Conservation (phyloP, 148 eudicot species). For the Diospyros lotus region DNA sequence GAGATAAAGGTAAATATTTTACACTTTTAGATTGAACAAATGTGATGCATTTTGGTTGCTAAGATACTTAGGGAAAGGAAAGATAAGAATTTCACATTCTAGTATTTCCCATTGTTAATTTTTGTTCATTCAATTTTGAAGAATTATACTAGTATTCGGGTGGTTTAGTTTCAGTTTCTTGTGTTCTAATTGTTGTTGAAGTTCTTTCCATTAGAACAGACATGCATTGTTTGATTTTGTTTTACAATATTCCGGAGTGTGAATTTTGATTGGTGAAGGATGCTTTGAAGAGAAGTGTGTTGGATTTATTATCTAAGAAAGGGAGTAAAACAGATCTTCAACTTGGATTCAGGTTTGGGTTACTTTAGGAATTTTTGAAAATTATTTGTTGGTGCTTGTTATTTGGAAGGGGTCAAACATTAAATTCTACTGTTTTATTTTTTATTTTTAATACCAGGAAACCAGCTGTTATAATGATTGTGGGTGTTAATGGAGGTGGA, state of each 20-base stretch:
- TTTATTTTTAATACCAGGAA: slow-evolving; percentile 45
- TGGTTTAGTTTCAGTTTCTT: not conserved
- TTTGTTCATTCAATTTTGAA: not conserved
- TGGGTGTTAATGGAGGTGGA: slow-evolving; percentile 99
- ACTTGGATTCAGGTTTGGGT: slow-evolving; percentile 80
- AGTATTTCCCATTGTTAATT: not conserved
- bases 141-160: not conserved
- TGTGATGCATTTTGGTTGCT: not conserved
- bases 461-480: slow-evolving; percentile 94
- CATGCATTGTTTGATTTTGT: not conserved
- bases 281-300: slow-evolving; percentile 74
- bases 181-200: not conserved
- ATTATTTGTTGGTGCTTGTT: slow-evolving; percentile 10
- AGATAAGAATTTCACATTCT: not conserved
- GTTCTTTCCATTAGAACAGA: not conserved
- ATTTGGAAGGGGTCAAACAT: not conserved
- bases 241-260: not conserved
- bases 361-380: slow-evolving; percentile 5
- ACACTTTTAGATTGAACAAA: not conserved
- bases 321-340: slow-evolving; percentile 76
- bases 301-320: slow-evolving; percentile 67
- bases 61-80: not conserved
- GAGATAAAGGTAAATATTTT: slow-evolving; percentile 73
- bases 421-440: not conserved
- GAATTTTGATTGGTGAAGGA: slow-evolving; percentile 42